Conservation (phyloP, 768 basidiomycete genomes). For the Megacollybia marginata region DNA sequence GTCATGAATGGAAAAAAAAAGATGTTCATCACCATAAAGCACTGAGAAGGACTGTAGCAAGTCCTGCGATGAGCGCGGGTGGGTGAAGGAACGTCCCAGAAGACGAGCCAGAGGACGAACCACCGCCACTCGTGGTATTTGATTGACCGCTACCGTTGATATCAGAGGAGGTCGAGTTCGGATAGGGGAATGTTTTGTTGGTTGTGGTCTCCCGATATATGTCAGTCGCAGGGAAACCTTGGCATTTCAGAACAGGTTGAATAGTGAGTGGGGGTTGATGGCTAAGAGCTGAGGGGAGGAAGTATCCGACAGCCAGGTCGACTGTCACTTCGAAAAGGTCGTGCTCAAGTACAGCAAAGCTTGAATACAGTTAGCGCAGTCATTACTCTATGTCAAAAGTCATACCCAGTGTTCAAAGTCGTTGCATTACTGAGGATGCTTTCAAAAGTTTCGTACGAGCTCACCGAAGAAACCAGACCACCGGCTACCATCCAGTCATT, state of each 20-base stretch:
- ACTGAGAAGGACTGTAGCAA: too few relatives aligned
- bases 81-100: too few relatives aligned
- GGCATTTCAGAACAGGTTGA: conserved; percentile 75
- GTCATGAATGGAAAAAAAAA: too few relatives aligned
- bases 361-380: conserved; percentile 18
- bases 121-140: too few relatives aligned
- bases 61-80: too few relatives aligned
- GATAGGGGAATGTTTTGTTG: conserved; percentile 59
- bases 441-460: conserved; percentile 64
- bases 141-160: too few relatives aligned
- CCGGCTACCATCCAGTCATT: conserved; percentile 87
- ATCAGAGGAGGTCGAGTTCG: conserved; percentile 13
- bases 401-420: conserved; percentile 48
- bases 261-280: conserved; percentile 29
- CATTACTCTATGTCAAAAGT: conserved; percentile 8
- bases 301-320: conserved; percentile 85
- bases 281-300: conserved; percentile 64
- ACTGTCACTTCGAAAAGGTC: conserved; percentile 83
- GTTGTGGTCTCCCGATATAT: conserved; percentile 80
- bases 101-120: too few relatives aligned
- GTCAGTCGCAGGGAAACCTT: conserved; percentile 51
- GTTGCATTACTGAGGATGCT: conserved; percentile 66
- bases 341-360: conserved; percentile 88
- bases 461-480: conserved; percentile 59
- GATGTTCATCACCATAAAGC: too few relatives aligned